Base-by-base conservation (phyloP, 495 filamentous ascomycete genomes). In the Friedmanniomyces endolithicus region DNA sequence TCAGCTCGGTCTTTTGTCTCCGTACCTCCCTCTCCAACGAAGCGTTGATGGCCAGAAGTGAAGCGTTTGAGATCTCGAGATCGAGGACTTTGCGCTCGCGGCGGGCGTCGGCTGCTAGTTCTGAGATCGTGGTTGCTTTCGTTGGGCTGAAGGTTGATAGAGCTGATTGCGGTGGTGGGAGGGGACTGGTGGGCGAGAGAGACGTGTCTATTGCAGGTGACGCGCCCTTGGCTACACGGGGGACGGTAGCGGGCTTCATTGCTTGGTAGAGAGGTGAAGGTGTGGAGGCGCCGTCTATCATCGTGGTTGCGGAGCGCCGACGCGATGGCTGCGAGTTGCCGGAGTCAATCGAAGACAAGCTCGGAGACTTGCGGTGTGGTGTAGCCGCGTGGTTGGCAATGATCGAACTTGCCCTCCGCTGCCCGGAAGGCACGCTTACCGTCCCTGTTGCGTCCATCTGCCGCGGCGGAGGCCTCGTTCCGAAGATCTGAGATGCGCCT, bases 31-130 rank as follows among this genome's bases (percentile, higher is more conserved):
- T 78, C 68, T 99, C 92, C 0, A 99, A 72, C 0, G 87, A 88
- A 47, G 88, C 79, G 63, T 99, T 99, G 69, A 99, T 96, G n/a
- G 94, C 94, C 27, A 95, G 77, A 8, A 99, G 78, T 22, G 88
- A 95, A 1, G 88, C 90, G 60, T 99, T 99, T 57, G 86, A 94
- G 56, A 99, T 99, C 64, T 99, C 87, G n/a, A 99, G 73, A 66
- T 99, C 92, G 60, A 97, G 73, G 27, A 99, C 90, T 68, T 96
- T 97, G 53, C 92, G 81, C 68, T 96, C 92, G 7, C 86, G 82
- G 16, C 92, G 81, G 7, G 92, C 92, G 67, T 86, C 90, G 11
- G 85, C 76, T 1, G 89, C 88, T 9, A 82, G 70, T 35, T 89
- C 87, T 27, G 67, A 62, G 11, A 59, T 40, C 37, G 37, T 44